phyloP scores from a whole-genome alignment of 306 rosid genomes.

The Prunus dulcis region DNA sequence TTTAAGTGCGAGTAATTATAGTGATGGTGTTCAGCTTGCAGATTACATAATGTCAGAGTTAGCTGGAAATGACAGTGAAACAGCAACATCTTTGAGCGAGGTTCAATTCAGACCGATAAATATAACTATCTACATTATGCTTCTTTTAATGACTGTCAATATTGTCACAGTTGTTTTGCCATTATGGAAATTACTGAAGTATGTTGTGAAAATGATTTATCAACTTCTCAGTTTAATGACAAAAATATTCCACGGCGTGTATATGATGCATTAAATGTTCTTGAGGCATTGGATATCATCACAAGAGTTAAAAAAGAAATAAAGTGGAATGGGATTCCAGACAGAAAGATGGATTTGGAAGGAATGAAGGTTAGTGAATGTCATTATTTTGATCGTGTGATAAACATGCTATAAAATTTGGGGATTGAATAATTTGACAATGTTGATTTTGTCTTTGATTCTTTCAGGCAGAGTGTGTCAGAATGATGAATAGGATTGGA shows the following conservation, averaged over 20 bases:
- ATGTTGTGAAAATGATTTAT: neutral
- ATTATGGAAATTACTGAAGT: neutral
- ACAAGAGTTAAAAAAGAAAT: constrained; percentile 33
- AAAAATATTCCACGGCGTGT: constrained; percentile 35
- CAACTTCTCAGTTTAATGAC: constrained; percentile 22
- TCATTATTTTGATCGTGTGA: neutral
- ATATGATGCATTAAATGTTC: constrained; percentile 40
- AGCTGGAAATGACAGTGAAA: constrained; percentile 8
- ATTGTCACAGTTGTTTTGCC: neutral
- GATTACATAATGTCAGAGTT: constrained; percentile 31
- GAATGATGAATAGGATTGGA: constrained; percentile 15
- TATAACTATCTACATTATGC: neutral
- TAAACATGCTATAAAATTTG: neutral
- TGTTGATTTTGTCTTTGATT: neutral
- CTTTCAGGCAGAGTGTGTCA: constrained; percentile 18
- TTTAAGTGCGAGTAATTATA: neutral
- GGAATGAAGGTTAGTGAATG: constrained; percentile 22
- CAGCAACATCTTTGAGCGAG: constrained; percentile 18
- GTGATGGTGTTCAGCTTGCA: constrained; percentile 28
- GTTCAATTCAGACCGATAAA: constrained; percentile 15
- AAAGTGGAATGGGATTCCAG: constrained; percentile 35
- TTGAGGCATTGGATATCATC: constrained; percentile 35
- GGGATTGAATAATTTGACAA: neutral
- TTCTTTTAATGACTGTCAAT: neutral
- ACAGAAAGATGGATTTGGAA: constrained; percentile 18